Evolutionary conservation across 2,329 filamentous ascomycete species (phyloP).

Genomic region (Penicillium hesseltinei): DNA sequence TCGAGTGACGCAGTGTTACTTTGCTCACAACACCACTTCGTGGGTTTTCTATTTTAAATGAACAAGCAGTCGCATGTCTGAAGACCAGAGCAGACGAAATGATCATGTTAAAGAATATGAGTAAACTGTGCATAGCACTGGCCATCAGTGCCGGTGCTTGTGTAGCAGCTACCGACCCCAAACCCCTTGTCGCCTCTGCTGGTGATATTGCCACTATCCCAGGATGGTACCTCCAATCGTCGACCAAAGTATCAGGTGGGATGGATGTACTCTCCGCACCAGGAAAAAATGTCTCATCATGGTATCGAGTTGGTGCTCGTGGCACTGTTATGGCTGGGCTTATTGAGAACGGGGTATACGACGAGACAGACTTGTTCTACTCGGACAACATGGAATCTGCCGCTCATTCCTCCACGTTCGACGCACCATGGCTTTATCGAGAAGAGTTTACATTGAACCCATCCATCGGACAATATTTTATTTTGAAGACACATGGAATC

Average conservation of each 20-base stretch:
- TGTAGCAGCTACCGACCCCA: neutral
- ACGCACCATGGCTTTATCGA: conserved; percentile 59
- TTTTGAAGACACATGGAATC: conserved; percentile 59
- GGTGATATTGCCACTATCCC: conserved; percentile 30
- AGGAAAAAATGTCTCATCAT: conserved; percentile 49
- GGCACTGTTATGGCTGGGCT: conserved; percentile 60
- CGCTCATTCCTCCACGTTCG: conserved; percentile 49
- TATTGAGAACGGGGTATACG: conserved; percentile 53
- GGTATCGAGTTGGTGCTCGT: conserved; percentile 52
- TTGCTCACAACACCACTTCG: neutral
- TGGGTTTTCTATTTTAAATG: neutral
- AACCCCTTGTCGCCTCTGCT: conserved; percentile 21
- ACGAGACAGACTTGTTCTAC: conserved; percentile 56
- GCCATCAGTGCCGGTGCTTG: neutral
- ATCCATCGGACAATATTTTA: conserved; percentile 44
- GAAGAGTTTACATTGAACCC: conserved; percentile 49
- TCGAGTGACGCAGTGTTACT: conserved; percentile 4
- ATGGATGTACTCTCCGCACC: conserved; percentile 43
- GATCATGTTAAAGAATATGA: neutral
- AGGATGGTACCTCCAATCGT: conserved; percentile 54
- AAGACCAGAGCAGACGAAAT: neutral
- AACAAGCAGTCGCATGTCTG: neutral
- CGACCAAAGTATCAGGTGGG: conserved; percentile 37
- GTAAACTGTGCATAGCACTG: neutral
- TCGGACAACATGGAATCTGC: conserved; percentile 49